These are phyloP conservation scores for Hamigera avellanea DNA, from an alignment of 495 filamentous ascomycete genomes.

Conservation along the genomic window DNA sequence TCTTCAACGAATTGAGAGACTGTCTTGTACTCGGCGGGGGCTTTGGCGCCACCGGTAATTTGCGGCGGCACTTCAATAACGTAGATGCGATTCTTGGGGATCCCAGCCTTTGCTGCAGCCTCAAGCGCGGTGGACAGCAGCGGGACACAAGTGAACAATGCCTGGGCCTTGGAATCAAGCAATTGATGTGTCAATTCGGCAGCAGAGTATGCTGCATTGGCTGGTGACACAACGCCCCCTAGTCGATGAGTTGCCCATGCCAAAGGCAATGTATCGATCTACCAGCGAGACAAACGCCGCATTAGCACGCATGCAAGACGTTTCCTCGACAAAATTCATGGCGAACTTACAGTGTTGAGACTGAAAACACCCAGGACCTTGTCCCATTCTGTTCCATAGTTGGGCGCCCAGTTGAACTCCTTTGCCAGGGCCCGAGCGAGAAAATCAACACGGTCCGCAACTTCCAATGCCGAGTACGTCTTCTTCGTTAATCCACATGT, in stretches of 20 bases:
- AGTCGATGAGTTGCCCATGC: slow-evolving; percentile 68
- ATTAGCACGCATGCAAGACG: not conserved
- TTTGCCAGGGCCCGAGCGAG: slow-evolving; percentile 62
- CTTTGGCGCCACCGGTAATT: slow-evolving; percentile 33
- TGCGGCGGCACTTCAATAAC: slow-evolving; percentile 54
- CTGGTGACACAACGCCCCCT: slow-evolving; percentile 64
- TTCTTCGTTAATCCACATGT: slow-evolving; percentile 72
- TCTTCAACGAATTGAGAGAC: slow-evolving; percentile 55
- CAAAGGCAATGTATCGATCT: slow-evolving; percentile 75
- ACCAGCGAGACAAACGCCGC: not conserved
- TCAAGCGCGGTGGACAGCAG: slow-evolving; percentile 58
- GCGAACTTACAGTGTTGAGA: slow-evolving; percentile 58
- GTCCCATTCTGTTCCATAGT: slow-evolving; percentile 72
- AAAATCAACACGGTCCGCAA: slow-evolving; percentile 54
- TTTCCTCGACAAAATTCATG: not conserved
- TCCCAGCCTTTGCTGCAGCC: slow-evolving; percentile 53
- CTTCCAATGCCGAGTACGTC: slow-evolving; percentile 54
- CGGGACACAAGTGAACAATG: slow-evolving; percentile 68
- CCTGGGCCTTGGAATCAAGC: slow-evolving; percentile 60
- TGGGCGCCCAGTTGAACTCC: slow-evolving; percentile 63
- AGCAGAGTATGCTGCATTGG: slow-evolving; percentile 73
- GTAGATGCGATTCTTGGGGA: slow-evolving; percentile 64
- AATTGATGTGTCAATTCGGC: slow-evolving; percentile 71
- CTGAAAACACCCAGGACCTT: slow-evolving; percentile 71
- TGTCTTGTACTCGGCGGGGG: slow-evolving; percentile 50